phyloP scores from a whole-genome alignment of 1,284 basidiomycete species.

The Ceratobasidium sp. region DNA sequence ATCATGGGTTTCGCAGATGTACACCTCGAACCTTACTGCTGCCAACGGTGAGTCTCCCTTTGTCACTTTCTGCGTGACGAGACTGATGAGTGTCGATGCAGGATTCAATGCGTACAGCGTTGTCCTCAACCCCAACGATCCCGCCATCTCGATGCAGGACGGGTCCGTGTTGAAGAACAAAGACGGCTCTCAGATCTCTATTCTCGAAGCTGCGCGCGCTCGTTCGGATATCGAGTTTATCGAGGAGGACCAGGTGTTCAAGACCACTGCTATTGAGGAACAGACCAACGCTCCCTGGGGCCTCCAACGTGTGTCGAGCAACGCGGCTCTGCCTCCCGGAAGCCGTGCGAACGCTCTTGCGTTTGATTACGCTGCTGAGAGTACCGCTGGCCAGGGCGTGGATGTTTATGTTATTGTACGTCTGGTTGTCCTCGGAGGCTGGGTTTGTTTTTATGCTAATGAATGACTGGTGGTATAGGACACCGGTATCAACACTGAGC shows the following conservation, averaged over 20 bases:
- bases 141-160: conserved; percentile 29
- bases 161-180: conserved; percentile 29
- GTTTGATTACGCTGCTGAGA: conserved; percentile 39
- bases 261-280: conserved; percentile 16
- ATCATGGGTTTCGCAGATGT: conserved; percentile 18
- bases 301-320: conserved; percentile 39
- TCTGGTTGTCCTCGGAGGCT: background rate
- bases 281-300: conserved; percentile 45
- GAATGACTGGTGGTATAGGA: conserved; percentile 7
- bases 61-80: background rate
- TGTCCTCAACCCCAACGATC: conserved; percentile 19
- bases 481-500: conserved; percentile 57
- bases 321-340: conserved; percentile 18
- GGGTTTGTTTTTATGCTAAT: background rate
- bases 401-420: conserved; percentile 44
- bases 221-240: conserved; percentile 38
- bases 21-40: conserved; percentile 1
- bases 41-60: background rate
- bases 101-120: conserved; percentile 26
- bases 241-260: conserved; percentile 33
- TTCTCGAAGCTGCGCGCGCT: conserved; percentile 29
- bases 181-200: conserved; percentile 22
- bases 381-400: conserved; percentile 42
- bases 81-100: background rate
- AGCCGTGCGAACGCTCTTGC: conserved; percentile 38